Evolutionary conservation across 2,329 filamentous ascomycete genomes (phyloP).

Genomic region (Exophiala spinifera): DNA sequence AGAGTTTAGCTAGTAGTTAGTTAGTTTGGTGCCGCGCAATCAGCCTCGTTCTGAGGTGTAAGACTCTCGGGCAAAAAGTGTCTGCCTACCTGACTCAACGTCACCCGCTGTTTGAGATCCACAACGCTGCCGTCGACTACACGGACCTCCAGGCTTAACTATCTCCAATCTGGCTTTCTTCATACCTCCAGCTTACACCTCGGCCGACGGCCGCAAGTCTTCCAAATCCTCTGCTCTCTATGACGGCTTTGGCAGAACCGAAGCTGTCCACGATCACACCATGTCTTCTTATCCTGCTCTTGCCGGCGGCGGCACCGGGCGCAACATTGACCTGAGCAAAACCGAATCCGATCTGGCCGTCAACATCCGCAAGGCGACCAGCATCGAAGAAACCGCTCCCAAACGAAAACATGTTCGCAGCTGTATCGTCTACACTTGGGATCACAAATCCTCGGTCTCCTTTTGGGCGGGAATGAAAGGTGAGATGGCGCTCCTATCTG

Average conservation of each 20-base stretch:
- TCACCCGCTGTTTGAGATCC: not conserved
- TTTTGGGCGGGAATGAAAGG: constrained; percentile 97
- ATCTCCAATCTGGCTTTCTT: constrained; percentile 24
- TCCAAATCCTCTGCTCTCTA: constrained; percentile 13
- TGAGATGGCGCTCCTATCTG: not conserved
- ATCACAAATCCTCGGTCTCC: constrained; percentile 89
- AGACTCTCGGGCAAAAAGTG: no score
- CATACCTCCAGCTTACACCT: constrained; percentile 6
- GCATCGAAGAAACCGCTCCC: constrained; percentile 49
- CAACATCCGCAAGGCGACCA: constrained; percentile 66
- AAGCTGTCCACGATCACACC: constrained; percentile 9
- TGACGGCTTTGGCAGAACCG: constrained; percentile 24
- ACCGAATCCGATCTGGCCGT: constrained; percentile 63
- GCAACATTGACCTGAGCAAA: constrained; percentile 30
- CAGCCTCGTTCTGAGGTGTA: no score
- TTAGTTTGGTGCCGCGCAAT: no score
- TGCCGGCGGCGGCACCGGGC: constrained; percentile 19
- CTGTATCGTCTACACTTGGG: constrained; percentile 98
- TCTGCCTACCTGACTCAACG: no score
- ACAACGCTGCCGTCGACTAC: not conserved
- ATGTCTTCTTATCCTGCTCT: constrained; percentile 25
- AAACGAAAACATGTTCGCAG: constrained; percentile 86
- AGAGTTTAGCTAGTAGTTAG: no score
- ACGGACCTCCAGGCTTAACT: not conserved
- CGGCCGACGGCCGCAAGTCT: constrained; percentile 12